Conservation (phyloP, 2,329 filamentous ascomycete species). For the Penicillium verrucosum region DNA sequence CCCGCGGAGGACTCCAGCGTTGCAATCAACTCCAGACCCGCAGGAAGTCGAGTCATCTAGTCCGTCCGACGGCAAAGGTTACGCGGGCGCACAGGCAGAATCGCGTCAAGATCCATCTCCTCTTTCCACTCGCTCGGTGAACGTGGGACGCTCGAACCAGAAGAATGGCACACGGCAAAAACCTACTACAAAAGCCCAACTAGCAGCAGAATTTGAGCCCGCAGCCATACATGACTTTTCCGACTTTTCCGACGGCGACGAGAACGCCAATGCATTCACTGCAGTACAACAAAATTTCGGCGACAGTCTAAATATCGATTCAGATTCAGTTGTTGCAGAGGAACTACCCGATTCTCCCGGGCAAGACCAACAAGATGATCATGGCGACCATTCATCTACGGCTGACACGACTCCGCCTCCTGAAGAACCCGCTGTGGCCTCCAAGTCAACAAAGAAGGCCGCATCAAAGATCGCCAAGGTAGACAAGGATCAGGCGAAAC, state of each 20-base stretch:
- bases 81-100: constrained; percentile 22
- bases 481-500: constrained; percentile 22
- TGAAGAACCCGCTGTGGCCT: constrained; percentile 11
- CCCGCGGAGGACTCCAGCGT: constrained; percentile 41
- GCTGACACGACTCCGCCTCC: constrained; percentile 10
- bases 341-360: constrained; percentile 7
- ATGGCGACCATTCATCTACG: constrained; percentile 19
- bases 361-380: constrained; percentile 14
- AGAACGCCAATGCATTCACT: constrained; percentile 31
- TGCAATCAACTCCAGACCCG: constrained; percentile 43
- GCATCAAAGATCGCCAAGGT: constrained; percentile 17
- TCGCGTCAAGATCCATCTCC: constrained; percentile 33
- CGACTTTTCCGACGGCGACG: constrained; percentile 39
- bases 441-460: constrained; percentile 21
- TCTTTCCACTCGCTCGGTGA: constrained; percentile 36
- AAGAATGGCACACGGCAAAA: constrained; percentile 24
- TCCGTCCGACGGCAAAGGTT: constrained; percentile 35
- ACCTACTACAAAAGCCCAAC: constrained; percentile 16
- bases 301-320: constrained; percentile 24
- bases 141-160: constrained; percentile 30
- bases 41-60: constrained; percentile 39
- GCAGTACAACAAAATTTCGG: constrained; percentile 26
- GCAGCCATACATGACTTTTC: constrained; percentile 31
- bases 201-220: constrained; percentile 23
- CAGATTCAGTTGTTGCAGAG: constrained; percentile 15